These are phyloP conservation scores for Cenchrus fungigraminus DNA, from an alignment of 176 grass and related monocot genomes.

Conservation along the genomic window DNA sequence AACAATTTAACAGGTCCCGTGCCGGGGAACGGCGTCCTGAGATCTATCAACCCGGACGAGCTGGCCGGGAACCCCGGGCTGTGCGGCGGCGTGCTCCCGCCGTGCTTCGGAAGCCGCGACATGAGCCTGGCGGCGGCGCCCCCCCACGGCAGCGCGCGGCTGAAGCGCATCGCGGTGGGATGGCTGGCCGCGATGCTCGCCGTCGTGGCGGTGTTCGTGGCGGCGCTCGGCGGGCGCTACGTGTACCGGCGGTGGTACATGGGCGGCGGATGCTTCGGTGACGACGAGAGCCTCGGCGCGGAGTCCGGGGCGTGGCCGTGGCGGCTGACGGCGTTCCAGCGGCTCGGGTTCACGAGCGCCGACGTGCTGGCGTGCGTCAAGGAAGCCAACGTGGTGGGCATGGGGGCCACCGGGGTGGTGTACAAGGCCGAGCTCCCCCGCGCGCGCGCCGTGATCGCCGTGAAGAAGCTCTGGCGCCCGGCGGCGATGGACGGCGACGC, in stretches of 20 bases:
- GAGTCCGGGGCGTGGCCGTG: slow-evolving; percentile 64
- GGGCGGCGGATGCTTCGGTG: slow-evolving; percentile 42
- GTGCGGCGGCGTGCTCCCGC: slow-evolving; percentile 78
- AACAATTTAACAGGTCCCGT: slow-evolving; percentile 79
- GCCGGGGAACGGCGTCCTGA: slow-evolving; percentile 75
- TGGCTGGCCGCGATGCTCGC: slow-evolving; percentile 65
- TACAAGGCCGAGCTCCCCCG: slow-evolving; percentile 81
- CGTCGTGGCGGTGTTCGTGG: slow-evolving; percentile 41
- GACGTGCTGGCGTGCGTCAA: slow-evolving; percentile 90
- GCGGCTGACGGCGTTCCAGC: slow-evolving; percentile 87
- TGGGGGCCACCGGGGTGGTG: slow-evolving; percentile 87
- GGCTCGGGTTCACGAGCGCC: slow-evolving; percentile 68
- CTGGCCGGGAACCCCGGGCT: slow-evolving; percentile 77
- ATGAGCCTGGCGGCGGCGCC: slow-evolving; percentile 22
- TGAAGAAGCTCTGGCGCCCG: slow-evolving; percentile 90
- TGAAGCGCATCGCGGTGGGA: slow-evolving; percentile 53
- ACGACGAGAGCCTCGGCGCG: slow-evolving; percentile 24
- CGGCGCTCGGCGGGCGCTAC: slow-evolving; percentile 56
- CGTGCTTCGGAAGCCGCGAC: slow-evolving; percentile 46
- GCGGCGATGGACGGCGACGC: slow-evolving; percentile 13
- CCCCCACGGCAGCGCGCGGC: slow-evolving; percentile 37
- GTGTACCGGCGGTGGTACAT: slow-evolving; percentile 73
- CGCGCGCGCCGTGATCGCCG: slow-evolving; percentile 63
- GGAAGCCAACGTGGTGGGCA: slow-evolving; percentile 93
- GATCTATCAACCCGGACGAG: slow-evolving; percentile 84